These are phyloP conservation scores for Hirschioporus abietinus DNA, from an alignment of 768 basidiomycete species.

Conservation along the genomic window DNA sequence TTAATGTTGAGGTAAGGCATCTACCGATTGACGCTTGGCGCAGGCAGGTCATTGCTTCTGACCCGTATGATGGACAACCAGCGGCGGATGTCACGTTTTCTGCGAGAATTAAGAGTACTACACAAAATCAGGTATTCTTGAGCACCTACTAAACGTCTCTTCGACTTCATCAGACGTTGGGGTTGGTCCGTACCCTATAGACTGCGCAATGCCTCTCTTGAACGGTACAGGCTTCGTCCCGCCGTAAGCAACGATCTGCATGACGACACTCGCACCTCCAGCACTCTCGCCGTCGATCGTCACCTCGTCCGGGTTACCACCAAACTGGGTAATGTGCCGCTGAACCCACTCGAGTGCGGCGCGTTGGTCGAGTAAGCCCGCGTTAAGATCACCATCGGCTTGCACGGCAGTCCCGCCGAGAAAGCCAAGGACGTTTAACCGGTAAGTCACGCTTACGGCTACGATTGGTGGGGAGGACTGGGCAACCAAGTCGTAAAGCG, in stretches of 20 bases:
- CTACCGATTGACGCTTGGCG: conserved; percentile 31
- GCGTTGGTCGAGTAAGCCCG: conserved; percentile 37
- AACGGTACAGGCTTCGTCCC: conserved; percentile 33
- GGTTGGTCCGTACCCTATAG: conserved; percentile 38
- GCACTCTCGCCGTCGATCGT: conserved; percentile 37
- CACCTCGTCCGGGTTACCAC: conserved; percentile 27
- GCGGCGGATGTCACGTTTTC: conserved; percentile 25
- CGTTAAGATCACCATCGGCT: conserved; percentile 35
- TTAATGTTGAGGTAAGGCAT: neutral
- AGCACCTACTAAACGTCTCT: conserved; percentile 27
- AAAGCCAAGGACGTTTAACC: conserved; percentile 27
- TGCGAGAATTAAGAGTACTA: neutral
- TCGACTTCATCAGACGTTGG: conserved; percentile 24
- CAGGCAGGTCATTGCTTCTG: conserved; percentile 29
- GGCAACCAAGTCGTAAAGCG: conserved; percentile 42
- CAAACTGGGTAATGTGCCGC: conserved; percentile 31
- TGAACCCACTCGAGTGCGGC: conserved; percentile 37
- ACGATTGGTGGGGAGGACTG: conserved; percentile 30
- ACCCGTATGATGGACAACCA: conserved; percentile 20
- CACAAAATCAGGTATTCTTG: neutral
- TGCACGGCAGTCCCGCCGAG: conserved; percentile 25
- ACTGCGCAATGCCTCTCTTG: conserved; percentile 36
- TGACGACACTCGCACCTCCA: conserved; percentile 38
- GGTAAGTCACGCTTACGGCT: conserved; percentile 30
- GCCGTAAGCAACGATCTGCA: conserved; percentile 40